phyloP scores from a whole-genome alignment of 805 yeast genomes.

The Tetrapisispora fleetii region DNA sequence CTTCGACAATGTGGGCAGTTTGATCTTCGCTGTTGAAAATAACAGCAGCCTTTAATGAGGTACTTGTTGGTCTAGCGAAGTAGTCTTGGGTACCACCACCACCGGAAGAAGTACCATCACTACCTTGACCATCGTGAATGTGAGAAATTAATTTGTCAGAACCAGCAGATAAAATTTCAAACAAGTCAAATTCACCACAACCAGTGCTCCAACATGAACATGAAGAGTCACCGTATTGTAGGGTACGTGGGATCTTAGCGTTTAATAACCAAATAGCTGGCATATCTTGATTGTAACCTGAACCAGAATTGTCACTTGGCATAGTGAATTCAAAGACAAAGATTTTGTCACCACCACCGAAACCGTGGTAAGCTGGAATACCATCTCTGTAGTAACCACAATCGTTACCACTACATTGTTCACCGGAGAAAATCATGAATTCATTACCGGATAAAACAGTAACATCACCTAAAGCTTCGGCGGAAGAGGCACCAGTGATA shows the following conservation, averaged over 20 bases:
- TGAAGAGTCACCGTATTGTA: constrained; percentile 74
- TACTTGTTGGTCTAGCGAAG: constrained; percentile 72
- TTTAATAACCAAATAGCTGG: constrained; percentile 96
- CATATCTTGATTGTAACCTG: constrained; percentile 69
- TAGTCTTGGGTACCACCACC: constrained; percentile 89
- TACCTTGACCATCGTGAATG: constrained; percentile 55
- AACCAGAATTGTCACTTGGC: constrained; percentile 60
- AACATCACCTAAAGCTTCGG: constrained; percentile 61
- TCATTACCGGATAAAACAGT: constrained; percentile 67
- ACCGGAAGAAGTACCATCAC: constrained; percentile 6
- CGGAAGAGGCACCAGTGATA: constrained; percentile 54
- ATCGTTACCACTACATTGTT: constrained; percentile 44
- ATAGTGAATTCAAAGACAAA: constrained; percentile 88
- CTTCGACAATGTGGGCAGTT: constrained; percentile 46
- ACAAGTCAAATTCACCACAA: constrained; percentile 95
- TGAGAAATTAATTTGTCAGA: constrained; percentile 67
- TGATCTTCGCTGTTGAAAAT: constrained; percentile 47
- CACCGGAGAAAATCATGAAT: constrained; percentile 70
- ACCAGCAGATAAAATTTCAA: constrained; percentile 77
- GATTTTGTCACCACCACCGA: constrained; percentile 73
- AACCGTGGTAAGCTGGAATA: constrained; percentile 92
- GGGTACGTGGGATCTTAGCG: constrained; percentile 92
- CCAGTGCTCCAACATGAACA: constrained; percentile 97
- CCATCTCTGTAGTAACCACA: constrained; percentile 85
- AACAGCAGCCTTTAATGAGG: constrained; percentile 82